A percentile compares a stretch with the other conserved stretches of the same genome.
These are phyloP conservation scores for Aspergillus quadricinctus DNA, from an alignment of 2,329 filamentous ascomycete genomes.

Conservation along the genomic window DNA sequence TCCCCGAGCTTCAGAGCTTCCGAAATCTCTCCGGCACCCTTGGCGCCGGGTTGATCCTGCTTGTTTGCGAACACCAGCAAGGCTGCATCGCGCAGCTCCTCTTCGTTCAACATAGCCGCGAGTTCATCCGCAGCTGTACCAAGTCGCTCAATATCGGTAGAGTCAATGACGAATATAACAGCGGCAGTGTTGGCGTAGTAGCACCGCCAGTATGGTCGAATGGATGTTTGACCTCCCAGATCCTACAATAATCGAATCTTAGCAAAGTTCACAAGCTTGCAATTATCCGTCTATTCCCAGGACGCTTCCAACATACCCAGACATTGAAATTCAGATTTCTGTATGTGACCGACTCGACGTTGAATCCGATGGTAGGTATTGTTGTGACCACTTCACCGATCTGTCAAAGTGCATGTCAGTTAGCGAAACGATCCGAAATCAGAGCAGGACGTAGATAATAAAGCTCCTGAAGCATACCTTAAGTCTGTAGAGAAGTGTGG, in stretches of 20 bases:
- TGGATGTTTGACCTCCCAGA: conserved; percentile 95
- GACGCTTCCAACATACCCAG: conserved; percentile 62
- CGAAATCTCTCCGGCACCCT: conserved; percentile 93
- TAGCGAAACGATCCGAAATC: conserved; percentile 1
- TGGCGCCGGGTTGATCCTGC: conserved; percentile 95
- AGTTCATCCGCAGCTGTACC: conserved; percentile 91
- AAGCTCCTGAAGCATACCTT: conserved; percentile 60
- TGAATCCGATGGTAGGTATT: conserved; percentile 98
- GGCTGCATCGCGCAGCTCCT: conserved; percentile 88
- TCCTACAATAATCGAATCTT: conserved; percentile 51
- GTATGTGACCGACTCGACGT: conserved; percentile 97
- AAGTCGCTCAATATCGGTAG: conserved; percentile 92
- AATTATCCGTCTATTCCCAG: background rate
- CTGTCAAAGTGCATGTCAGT: conserved; percentile 43
- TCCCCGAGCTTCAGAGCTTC: conserved; percentile 87
- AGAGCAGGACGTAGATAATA: background rate
- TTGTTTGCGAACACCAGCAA: conserved; percentile 97
- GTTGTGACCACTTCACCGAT: conserved; percentile 98
- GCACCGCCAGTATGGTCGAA: conserved; percentile 97
- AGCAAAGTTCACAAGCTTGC: conserved; percentile 2
- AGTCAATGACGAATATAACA: conserved; percentile 98
- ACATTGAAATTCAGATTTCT: conserved; percentile 98
- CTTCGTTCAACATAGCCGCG: conserved; percentile 92
- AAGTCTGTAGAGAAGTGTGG: conserved; percentile 89
- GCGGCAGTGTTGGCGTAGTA: conserved; percentile 99